Evolutionary conservation across 345 rosid species (phyloP), one percentile per base, ranked within the genome.

Genomic region (Triadica sebifera): DNA sequence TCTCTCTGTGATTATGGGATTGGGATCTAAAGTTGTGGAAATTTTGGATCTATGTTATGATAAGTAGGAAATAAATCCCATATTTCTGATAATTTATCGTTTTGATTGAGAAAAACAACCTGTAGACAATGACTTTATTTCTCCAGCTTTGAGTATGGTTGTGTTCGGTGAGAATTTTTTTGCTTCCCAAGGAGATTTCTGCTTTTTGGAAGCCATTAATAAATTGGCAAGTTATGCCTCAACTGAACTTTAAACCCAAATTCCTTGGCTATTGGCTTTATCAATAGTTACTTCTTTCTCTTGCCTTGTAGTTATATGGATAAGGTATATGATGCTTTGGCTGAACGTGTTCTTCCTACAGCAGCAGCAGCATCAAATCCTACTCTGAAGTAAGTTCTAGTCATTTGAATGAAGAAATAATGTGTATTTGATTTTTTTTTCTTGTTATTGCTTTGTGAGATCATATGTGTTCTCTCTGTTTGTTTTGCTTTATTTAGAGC

Each of bases 261-360:
- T 38, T n/a, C 4, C 19, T 51, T 29, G 17, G 12, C 34, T 16
- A 25, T 24, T 3, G 10, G 13, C 19, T 67, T 43, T 12, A 51
- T 68, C 52, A 37, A 29, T 70, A 1, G 45, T 43, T 71, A 62
- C 45, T 71, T 53, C 50, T 39, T 38, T 47, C 45, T 38, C 12
- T 72, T 59, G 17, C 52, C 67, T 68, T 72, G 69, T 81, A 91
- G 99, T 63, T 81, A 82, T 74, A 91, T 95, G 98, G 86, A 89
- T 79, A 94, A 93, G 79, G 83, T 90, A 58, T 95, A 86, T 82
- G 92, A 91, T 81, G 79, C 78, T 85, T 81, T 95, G 81, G 97
- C 86, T 25, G 85, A 86, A 63, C 87, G 85, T 43, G 71, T 93
- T 69, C 78, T 91, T 76, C 91, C 96, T 65, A 61, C 90, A 29